Evolutionary conservation across 352 stramenopile genomes (phyloP).

Genomic region (Phytophthora cryptogea): DNA sequence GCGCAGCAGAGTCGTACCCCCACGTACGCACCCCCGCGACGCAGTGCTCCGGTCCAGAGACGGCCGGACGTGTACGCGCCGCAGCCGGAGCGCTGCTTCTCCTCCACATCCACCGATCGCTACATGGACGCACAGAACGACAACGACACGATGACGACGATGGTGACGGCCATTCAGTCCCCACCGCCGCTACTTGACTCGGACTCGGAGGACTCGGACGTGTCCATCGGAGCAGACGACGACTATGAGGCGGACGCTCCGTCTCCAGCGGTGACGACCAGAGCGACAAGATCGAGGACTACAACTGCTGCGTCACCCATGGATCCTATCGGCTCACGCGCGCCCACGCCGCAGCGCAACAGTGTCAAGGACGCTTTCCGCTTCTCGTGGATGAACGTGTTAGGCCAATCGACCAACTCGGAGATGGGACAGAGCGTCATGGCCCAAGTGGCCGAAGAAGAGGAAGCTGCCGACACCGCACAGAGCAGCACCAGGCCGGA

Average conservation of each 20-base stretch:
- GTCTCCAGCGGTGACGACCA: conserved; percentile 5
- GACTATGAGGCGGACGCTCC: conserved; percentile 15
- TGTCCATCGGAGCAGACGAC: conserved; percentile 36
- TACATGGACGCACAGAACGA: conserved; percentile 28
- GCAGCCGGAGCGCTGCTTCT: conserved; percentile 23
- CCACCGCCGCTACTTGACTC: conserved; percentile 16
- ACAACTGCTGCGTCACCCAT: conserved; percentile 11
- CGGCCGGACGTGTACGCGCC: conserved; percentile 2
- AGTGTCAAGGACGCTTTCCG: conserved; percentile 52
- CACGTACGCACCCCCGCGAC: conserved; percentile 10
- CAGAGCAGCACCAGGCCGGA: conserved; percentile 1
- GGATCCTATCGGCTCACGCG: conserved; percentile 2
- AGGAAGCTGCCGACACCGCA: conserved; percentile 12
- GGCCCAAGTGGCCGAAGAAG: conserved; percentile 34
- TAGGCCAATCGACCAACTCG: conserved; percentile 53
- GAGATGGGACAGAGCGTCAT: conserved; percentile 34
- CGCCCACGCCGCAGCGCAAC: conserved; percentile 25
- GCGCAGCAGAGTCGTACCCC: conserved; percentile 13
- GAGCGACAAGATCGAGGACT: conserved; percentile 8
- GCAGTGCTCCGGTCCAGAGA: conserved; percentile 11
- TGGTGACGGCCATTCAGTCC: conserved; percentile 35
- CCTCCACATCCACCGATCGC: conserved; percentile 22
- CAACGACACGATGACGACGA: conserved; percentile 32
- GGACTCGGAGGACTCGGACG: conserved; percentile 35
- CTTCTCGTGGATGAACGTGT: conserved; percentile 68